A percentile compares a stretch with the other conserved stretches of the same genome.
phyloP scores from a whole-genome alignment of 352 stramenopile genomes.

The Phytophthora constricta region DNA sequence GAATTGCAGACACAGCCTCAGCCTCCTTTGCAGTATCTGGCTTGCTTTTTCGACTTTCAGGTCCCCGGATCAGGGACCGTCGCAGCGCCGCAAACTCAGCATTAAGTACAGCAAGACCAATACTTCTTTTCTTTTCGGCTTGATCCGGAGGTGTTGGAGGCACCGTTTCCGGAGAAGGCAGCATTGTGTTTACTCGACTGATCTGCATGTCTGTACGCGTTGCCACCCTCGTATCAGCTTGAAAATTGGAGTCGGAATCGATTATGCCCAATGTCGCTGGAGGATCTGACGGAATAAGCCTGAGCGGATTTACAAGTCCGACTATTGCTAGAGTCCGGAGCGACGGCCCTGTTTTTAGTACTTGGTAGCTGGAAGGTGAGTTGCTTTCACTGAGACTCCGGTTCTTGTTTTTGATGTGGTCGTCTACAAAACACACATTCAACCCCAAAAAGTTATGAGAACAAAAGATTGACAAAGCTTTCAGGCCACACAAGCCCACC shows the following conservation, averaged over 20 bases:
- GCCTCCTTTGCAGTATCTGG: conserved; percentile 17
- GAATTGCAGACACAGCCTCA: not conserved
- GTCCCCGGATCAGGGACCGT: conserved; percentile 19
- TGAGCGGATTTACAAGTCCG: conserved; percentile 12
- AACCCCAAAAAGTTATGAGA: not conserved
- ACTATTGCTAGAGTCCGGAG: conserved; percentile 5
- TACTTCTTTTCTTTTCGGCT: conserved; percentile 33
- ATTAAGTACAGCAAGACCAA: conserved; percentile 32
- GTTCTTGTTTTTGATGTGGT: conserved; percentile 36
- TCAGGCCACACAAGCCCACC: not conserved
- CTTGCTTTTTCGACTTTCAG: conserved; percentile 19
- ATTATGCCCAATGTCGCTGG: not conserved
- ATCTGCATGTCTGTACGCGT: conserved; percentile 11
- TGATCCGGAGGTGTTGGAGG: not conserved
- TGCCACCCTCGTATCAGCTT: conserved; percentile 18
- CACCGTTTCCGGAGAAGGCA: too few relatives aligned
- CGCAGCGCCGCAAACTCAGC: conserved; percentile 28
- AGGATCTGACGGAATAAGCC: conserved; percentile 19
- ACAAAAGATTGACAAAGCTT: not conserved
- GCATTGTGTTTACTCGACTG: conserved; percentile 22
- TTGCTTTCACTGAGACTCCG: conserved; percentile 45
- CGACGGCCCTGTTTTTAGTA: conserved; percentile 5
- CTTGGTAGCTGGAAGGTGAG: conserved; percentile 26
- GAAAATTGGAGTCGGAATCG: conserved; percentile 15
- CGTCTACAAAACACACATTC: conserved; percentile 20